phyloP scores from a whole-genome alignment of 192 early-diverging fungal species.

The Entophlyctis luteolus region DNA sequence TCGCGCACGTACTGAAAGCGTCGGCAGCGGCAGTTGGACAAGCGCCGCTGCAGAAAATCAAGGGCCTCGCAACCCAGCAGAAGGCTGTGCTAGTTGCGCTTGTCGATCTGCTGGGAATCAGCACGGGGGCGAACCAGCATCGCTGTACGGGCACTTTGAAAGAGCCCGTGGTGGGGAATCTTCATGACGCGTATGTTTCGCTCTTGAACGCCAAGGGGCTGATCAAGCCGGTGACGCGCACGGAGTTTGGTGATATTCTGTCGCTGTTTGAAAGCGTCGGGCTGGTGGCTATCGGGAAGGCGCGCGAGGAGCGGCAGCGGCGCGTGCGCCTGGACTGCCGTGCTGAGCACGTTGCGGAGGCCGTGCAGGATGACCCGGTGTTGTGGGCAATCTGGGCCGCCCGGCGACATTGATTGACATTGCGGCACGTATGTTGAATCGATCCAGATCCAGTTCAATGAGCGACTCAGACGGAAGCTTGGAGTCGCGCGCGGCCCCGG shows the following conservation, averaged over 20 bases:
- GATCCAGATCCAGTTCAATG: neutral
- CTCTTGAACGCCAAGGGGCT: conserved; percentile 50
- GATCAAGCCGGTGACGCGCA: conserved; percentile 64
- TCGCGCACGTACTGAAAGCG: conserved; percentile 75
- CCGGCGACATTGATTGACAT: neutral
- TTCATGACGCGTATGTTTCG: conserved; percentile 57
- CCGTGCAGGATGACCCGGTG: conserved; percentile 8
- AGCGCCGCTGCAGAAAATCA: conserved; percentile 60
- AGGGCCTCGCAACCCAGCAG: conserved; percentile 72
- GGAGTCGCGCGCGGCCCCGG: neutral
- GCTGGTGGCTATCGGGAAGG: conserved; percentile 48
- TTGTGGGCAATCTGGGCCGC: conserved; percentile 15
- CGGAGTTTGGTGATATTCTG: conserved; percentile 73
- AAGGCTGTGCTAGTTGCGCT: conserved; percentile 69
- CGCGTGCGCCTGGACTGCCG: conserved; percentile 9
- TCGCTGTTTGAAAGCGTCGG: conserved; percentile 69
- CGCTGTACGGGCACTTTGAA: conserved; percentile 44
- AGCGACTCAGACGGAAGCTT: neutral
- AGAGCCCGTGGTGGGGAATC: neutral
- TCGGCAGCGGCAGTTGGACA: conserved; percentile 56
- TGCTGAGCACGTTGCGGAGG: conserved; percentile 12
- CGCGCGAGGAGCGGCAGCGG: conserved; percentile 16
- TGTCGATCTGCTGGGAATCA: conserved; percentile 43
- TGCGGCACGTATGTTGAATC: neutral
- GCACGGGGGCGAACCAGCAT: neutral